phyloP scores from a whole-genome alignment of 192 early-diverging fungal species.

The Backusella tarrabulga region DNA sequence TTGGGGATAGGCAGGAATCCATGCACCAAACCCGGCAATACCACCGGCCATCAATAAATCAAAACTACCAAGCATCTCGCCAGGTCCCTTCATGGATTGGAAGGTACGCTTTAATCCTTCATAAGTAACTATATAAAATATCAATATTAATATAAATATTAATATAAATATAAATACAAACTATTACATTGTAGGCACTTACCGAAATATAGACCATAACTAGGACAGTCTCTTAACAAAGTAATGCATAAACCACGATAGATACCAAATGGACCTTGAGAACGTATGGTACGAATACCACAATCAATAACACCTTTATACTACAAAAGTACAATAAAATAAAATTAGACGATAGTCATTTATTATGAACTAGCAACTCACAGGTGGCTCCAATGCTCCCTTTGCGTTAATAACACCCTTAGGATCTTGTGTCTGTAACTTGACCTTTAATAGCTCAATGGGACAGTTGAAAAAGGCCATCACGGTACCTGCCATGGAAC shows the following conservation, averaged over 20 bases:
- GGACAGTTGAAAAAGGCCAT: constrained; percentile 72
- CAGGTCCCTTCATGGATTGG: constrained; percentile 45
- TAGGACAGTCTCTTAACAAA: constrained; percentile 88
- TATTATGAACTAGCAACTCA: constrained; percentile 6
- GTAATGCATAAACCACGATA: constrained; percentile 93
- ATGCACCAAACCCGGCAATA: constrained; percentile 92
- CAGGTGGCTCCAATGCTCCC: constrained; percentile 31
- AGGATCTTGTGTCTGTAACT: constrained; percentile 59
- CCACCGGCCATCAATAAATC: constrained; percentile 91
- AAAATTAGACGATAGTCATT: no score
- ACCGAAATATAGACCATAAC: constrained; percentile 93
- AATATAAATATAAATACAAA: no score
- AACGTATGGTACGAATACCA: constrained; percentile 68
- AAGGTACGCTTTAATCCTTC: constrained; percentile 77
- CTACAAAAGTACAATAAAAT: constrained; percentile 21
- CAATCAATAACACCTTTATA: constrained; percentile 93
- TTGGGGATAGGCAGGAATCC: constrained; percentile 75
- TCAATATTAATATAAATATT: no score
- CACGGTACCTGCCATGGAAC: constrained; percentile 59
- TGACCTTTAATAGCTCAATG: constrained; percentile 67
- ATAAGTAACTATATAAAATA: constrained; percentile 58
- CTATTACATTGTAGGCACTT: neutral
- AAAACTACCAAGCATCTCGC: constrained; percentile 59
- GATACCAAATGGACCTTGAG: constrained; percentile 74
- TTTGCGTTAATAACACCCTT: constrained; percentile 28